phyloP scores from a whole-genome alignment of 768 basidiomycete genomes.

The Dioszegia aurantiaca region DNA sequence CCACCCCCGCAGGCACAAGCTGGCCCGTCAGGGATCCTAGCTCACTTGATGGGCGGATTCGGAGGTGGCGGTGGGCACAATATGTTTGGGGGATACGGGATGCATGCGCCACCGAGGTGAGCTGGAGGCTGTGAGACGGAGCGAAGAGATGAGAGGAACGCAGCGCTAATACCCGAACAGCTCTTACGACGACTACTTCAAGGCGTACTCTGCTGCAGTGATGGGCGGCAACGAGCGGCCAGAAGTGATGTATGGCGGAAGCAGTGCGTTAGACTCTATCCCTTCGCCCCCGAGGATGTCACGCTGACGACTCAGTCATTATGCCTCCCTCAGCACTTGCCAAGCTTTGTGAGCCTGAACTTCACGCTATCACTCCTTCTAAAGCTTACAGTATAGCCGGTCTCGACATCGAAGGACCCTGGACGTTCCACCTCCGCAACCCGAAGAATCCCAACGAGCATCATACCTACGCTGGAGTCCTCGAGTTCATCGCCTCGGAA shows the following conservation, averaged over 20 bases:
- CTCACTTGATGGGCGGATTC: slow-evolving; percentile 47
- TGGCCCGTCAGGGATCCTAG: slow-evolving; percentile 37
- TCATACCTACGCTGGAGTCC: slow-evolving; percentile 88
- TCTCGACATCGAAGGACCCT: slow-evolving; percentile 83
- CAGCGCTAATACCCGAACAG: slow-evolving; percentile 44
- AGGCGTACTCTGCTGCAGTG: slow-evolving; percentile 94
- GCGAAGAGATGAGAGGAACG: not conserved
- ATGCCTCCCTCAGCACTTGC: slow-evolving; percentile 96
- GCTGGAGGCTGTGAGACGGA: not conserved
- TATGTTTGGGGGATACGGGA: slow-evolving; percentile 16
- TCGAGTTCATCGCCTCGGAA: slow-evolving; percentile 98
- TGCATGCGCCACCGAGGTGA: slow-evolving; percentile 15
- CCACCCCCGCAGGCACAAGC: slow-evolving; percentile 21
- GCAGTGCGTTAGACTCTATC: too few species aligned
- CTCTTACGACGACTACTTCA: slow-evolving; percentile 86
- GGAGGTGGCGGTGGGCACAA: slow-evolving; percentile 30
- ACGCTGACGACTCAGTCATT: slow-evolving; percentile 63
- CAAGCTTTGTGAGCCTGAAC: slow-evolving; percentile 60
- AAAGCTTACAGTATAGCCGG: slow-evolving; percentile 54
- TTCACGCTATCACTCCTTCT: not conserved
- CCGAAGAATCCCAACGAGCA: slow-evolving; percentile 74
- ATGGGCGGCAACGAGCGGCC: slow-evolving; percentile 78
- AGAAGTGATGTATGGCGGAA: slow-evolving; percentile 94
- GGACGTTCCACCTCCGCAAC: slow-evolving; percentile 96
- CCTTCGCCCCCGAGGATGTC: not conserved